Base-by-base conservation (phyloP, 352 stramenopile genomes). In the Thraustotheca clavata region DNA sequence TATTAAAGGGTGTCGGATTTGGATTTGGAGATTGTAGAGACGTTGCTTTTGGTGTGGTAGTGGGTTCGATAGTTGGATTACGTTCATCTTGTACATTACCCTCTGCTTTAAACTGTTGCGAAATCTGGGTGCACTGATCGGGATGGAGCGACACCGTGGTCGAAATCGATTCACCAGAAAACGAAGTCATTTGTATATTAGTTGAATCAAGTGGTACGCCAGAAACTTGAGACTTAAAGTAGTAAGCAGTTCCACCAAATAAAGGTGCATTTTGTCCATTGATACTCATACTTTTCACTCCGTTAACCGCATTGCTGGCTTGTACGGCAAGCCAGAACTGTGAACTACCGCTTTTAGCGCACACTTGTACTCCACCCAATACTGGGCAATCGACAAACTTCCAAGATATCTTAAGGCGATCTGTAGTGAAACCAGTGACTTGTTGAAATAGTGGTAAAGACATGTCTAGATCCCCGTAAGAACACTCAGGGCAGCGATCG, bases 321-420 rank as follows among this genome's bases (percentile, higher is more conserved):
- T 88, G 79, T 22, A 88, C 68, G 12, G 79, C 79, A 33, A 84
- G 70, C 79, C 79, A 88, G 62, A 80, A 67, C 18, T 73, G 32
- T 60, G 83, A 86, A 68, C 77, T 86, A 26, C 79, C 79, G 67
- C 81, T 74, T 52, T 88, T 88, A 60, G 78, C 70, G 70, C 77
- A 88, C 40, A 86, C 79, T 29, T 83, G 82, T 32, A 80, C 76
- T 20, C 78, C 68, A 33, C 83, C 79, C 36, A 59, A 48, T 57
- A 83, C 75, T 1, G 77, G 74, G 61, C 79, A 88, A 3, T 71
- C 60, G 47, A 71, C 80, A 60, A 84, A 86, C 27, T 69, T 38
- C 79, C 79, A 88, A 39, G 73, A 73, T 43, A 87, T 86, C 35
- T 69, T 40, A n/a, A 76, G 73, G 4, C 65, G 47, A 24, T 62